A percentile compares a stretch with the other conserved stretches of the same genome.
Conservation (phyloP, 148 eudicot species). For the Cornus controversa region DNA sequence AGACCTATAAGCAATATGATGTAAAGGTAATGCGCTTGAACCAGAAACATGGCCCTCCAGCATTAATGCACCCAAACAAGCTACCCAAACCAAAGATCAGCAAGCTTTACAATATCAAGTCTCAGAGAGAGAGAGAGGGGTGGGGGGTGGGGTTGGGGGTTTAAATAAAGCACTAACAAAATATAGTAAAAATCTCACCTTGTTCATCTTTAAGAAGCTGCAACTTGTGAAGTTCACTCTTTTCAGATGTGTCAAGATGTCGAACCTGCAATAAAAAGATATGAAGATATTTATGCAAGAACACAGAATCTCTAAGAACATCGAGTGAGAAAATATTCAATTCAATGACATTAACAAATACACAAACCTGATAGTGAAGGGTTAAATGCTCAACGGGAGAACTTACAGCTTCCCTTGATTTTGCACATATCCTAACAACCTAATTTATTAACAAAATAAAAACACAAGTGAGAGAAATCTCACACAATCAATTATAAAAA, state of each 20-base stretch:
- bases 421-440: conserved; percentile 99
- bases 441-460: conserved; percentile 15
- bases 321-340: too few species aligned
- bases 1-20: too few species aligned
- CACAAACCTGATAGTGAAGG: conserved; percentile 92
- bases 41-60: not conserved
- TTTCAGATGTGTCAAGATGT: conserved; percentile 98
- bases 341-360: not conserved
- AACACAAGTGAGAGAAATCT: not conserved
- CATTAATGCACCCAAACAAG: not conserved
- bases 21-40: too few species aligned
- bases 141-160: too few species aligned
- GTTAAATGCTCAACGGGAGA: conserved; percentile 99
- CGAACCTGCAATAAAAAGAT: conserved; percentile 59
- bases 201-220: conserved; percentile 97
- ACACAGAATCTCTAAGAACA: not conserved
- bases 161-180: not conserved
- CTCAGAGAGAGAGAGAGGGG: not conserved
- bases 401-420: conserved; percentile 99
- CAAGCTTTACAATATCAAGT: not conserved
- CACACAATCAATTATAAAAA: not conserved
- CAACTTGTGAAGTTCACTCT: conserved; percentile 97
- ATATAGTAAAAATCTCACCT: conserved; percentile 41
- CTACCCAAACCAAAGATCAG: not conserved
- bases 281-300: not conserved